A percentile compares a stretch with the other conserved stretches of the same genome.
These are phyloP conservation scores for Fusarium piperis DNA, from an alignment of 2,329 filamentous ascomycete species.

Conservation along the genomic window DNA sequence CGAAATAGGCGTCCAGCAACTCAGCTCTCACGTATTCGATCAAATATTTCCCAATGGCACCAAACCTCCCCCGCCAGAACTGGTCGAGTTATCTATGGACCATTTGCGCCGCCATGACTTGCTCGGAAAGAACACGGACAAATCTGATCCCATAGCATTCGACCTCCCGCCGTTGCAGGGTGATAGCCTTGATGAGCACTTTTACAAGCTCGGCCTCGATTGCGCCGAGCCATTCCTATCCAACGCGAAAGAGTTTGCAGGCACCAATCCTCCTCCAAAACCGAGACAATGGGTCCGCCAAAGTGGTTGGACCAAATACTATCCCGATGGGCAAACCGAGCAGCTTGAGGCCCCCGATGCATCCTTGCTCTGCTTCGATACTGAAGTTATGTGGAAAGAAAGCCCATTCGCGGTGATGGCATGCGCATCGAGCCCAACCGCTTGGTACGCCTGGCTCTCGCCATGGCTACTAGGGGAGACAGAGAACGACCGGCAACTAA, in stretches of 20 bases:
- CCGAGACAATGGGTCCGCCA: conserved; percentile 77
- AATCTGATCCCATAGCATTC: conserved; percentile 79
- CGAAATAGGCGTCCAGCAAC: conserved; percentile 92
- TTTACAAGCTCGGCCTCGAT: conserved; percentile 86
- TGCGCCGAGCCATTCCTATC: conserved; percentile 85
- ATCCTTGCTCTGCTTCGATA: conserved; percentile 88
- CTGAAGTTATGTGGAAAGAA: conserved; percentile 95
- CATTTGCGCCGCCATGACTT: conserved; percentile 88
- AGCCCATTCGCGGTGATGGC: conserved; percentile 96
- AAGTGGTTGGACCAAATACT: conserved; percentile 97
- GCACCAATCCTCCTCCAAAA: conserved; percentile 65
- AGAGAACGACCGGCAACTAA: conserved; percentile 78
- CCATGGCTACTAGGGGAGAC: conserved; percentile 92
- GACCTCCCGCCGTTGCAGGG: conserved; percentile 85
- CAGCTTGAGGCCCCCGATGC: conserved; percentile 81
- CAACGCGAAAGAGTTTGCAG: conserved; percentile 78
- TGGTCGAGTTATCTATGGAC: conserved; percentile 82
- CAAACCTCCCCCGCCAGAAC: conserved; percentile 70
- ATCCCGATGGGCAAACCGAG: conserved; percentile 75
- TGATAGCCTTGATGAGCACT: conserved; percentile 89
- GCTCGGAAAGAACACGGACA: conserved; percentile 88
- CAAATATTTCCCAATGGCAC: conserved; percentile 78
- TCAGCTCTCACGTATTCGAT: conserved; percentile 82
- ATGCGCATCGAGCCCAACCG: conserved; percentile 86
- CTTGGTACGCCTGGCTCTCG: conserved; percentile 98